phyloP scores from a whole-genome alignment of 192 early-diverging fungal species.

The Thamnidium elegans region DNA sequence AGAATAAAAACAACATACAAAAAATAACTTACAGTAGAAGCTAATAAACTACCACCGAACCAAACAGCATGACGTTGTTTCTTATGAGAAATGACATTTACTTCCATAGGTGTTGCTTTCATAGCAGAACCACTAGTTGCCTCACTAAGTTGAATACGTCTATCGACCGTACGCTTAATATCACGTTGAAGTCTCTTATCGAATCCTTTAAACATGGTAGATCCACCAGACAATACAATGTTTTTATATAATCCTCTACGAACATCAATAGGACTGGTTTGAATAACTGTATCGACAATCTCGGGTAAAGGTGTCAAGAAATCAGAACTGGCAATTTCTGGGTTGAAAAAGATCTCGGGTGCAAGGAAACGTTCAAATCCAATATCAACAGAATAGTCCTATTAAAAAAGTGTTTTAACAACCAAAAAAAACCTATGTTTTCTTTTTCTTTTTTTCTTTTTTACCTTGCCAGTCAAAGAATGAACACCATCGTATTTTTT shows the following conservation, averaged over 20 bases:
- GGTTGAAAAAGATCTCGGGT: constrained; percentile 99
- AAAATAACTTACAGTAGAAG: constrained; percentile 68
- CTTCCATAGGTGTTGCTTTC: constrained; percentile 77
- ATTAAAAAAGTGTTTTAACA: constrained; percentile 4
- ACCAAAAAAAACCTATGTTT: too few relatives aligned
- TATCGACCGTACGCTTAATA: constrained; percentile 83
- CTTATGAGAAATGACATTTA: constrained; percentile 97
- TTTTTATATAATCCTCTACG: constrained; percentile 98
- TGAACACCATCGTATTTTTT: constrained; percentile 84
- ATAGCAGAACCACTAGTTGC: constrained; percentile 65
- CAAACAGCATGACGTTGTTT: constrained; percentile 99
- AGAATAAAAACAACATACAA: background rate
- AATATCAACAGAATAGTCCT: constrained; percentile 92
- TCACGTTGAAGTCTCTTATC: constrained; percentile 91
- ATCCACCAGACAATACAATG: constrained; percentile 98
- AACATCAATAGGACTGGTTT: constrained; percentile 95
- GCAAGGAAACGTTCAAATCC: constrained; percentile 98
- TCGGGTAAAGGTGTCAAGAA: constrained; percentile 95
- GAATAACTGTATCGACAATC: constrained; percentile 94
- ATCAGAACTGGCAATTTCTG: constrained; percentile 95
- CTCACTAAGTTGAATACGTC: constrained; percentile 70
- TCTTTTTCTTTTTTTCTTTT: background rate
- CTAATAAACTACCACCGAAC: constrained; percentile 96
- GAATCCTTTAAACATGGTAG: constrained; percentile 99
- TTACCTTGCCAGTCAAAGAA: constrained; percentile 79